Evolutionary conservation across 164 flowering plant genomes (phyloP), one percentile per base, ranked within the genome.

Genomic region (Amborella trichopoda): DNA sequence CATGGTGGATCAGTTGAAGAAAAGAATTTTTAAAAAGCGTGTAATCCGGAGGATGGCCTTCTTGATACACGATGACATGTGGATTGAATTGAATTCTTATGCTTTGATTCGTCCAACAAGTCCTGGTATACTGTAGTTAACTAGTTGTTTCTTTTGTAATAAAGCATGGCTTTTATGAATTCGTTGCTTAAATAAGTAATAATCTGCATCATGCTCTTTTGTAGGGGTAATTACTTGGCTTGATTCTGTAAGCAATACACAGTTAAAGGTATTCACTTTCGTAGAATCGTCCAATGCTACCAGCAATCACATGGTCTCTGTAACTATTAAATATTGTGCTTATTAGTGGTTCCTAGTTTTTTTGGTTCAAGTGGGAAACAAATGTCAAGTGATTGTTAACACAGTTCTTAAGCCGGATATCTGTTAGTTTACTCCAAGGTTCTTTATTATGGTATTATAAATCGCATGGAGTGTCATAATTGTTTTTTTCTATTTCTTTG

Each of bases 41-140:
- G 73, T 70, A 63, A 66, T 84, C 48, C 76, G 70, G 67, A 78
- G 74, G 61, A 64, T 87, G 38, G 66, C 67, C 32, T 77, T 91
- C 49, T 54, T 63, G 20, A 67, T 91, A 61, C 72, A 68, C 46
- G 54, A 64, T 66, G 95, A 79, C 32, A 40, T 87, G 44, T 76
- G 93, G 3, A 78, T 91, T 47, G 86, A 82, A 62, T 56, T 91
- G 67, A 77, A 81, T 66, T 52, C 90, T n/a, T 84, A 87, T 72
- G 99, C 99, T 59, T 65, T 91, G 53, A 64, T 91, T 54, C 99
- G 96, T 58, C 96, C 96, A 49, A 71, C 96, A 16, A 38, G 67
- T 50, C 89, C 87, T 50, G 98, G 98, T 81, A 58, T 9, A 23
- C 23, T n/a, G 22, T 11, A 37, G 4, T 37, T 13, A 37, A 10